These are phyloP conservation scores for Xylaria scruposa DNA, from an alignment of 495 filamentous ascomycete genomes.

Conservation along the genomic window DNA sequence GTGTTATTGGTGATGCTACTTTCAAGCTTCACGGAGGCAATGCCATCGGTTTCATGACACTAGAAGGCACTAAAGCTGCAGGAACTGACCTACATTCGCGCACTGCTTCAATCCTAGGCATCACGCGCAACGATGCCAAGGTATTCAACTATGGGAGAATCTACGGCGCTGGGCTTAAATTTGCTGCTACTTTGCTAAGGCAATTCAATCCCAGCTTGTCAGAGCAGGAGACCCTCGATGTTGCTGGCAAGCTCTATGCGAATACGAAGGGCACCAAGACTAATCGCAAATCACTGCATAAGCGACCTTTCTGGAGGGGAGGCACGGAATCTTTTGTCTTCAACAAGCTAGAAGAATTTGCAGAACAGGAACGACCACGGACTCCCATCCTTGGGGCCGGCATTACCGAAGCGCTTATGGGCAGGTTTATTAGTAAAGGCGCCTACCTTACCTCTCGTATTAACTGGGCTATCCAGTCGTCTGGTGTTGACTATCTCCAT, in stretches of 20 bases:
- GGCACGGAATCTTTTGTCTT: slow-evolving; percentile 98
- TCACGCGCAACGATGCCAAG: slow-evolving; percentile 93
- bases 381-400: slow-evolving; percentile 96
- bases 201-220: slow-evolving; percentile 89
- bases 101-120: slow-evolving; percentile 89
- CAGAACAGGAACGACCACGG: slow-evolving; percentile 87
- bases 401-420: slow-evolving; percentile 93
- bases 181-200: slow-evolving; percentile 84
- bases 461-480: slow-evolving; percentile 99
- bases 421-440: slow-evolving; percentile 83
- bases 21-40: slow-evolving; percentile 95
- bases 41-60: slow-evolving; percentile 97
- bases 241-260: slow-evolving; percentile 80
- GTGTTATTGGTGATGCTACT: slow-evolving; percentile 90
- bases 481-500: slow-evolving; percentile 96
- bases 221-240: slow-evolving; percentile 75
- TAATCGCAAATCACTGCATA: slow-evolving; percentile 68
- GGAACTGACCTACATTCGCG: slow-evolving; percentile 96
- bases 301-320: slow-evolving; percentile 89
- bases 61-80: slow-evolving; percentile 92
- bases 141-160: slow-evolving; percentile 99
- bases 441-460: slow-evolving; percentile 95
- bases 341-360: slow-evolving; percentile 97
- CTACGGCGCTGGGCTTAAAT: slow-evolving; percentile 93
- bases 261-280: slow-evolving; percentile 88